A percentile compares a stretch with the other conserved stretches of the same genome.
These are phyloP conservation scores for Sherardia arvensis DNA, from an alignment of 257 asterid genomes.

Conservation along the genomic window DNA sequence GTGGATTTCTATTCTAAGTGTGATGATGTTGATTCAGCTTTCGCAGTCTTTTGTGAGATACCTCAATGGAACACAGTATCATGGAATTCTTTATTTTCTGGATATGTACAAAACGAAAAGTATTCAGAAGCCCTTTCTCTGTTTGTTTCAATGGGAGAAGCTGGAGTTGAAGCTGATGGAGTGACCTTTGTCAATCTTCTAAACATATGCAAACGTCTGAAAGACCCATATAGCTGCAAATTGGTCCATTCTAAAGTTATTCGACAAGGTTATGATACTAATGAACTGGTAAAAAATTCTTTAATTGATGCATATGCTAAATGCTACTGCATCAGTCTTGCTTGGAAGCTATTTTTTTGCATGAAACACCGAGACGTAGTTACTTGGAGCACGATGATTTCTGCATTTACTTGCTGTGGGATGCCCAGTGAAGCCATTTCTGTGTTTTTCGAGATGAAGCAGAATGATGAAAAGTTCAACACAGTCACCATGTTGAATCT, in stretches of 20 bases:
- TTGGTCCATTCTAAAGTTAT: slow-evolving; percentile 47
- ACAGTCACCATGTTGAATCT: slow-evolving; percentile 52
- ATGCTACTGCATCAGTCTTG: slow-evolving; percentile 43
- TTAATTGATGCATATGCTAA: slow-evolving; percentile 74
- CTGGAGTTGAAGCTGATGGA: slow-evolving; percentile 54
- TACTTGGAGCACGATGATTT: slow-evolving; percentile 93
- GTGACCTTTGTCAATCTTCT: slow-evolving; percentile 75
- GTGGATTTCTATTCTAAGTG: slow-evolving; percentile 80
- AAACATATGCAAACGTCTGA: slow-evolving; percentile 43
- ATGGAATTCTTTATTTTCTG: slow-evolving; percentile 74
- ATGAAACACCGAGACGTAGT: slow-evolving; percentile 47
- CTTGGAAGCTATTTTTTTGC: slow-evolving; percentile 50
- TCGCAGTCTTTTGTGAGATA: slow-evolving; percentile 46
- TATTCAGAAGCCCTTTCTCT: slow-evolving; percentile 44
- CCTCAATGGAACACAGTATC: slow-evolving; percentile 51
- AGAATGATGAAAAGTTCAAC: slow-evolving; percentile 33
- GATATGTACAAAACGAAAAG: slow-evolving; percentile 55
- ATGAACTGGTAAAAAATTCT: slow-evolving; percentile 66
- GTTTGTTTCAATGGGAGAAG: slow-evolving; percentile 44
- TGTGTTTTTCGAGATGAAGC: slow-evolving; percentile 46
- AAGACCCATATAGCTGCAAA: slow-evolving; percentile 47
- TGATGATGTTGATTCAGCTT: slow-evolving; percentile 49
- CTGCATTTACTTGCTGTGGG: slow-evolving; percentile 65
- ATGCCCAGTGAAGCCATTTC: slow-evolving; percentile 69
- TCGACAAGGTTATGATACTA: slow-evolving; percentile 41